Base-by-base conservation (phyloP, 2,329 filamentous ascomycete genomes). In the Trichoderma polysporum region DNA sequence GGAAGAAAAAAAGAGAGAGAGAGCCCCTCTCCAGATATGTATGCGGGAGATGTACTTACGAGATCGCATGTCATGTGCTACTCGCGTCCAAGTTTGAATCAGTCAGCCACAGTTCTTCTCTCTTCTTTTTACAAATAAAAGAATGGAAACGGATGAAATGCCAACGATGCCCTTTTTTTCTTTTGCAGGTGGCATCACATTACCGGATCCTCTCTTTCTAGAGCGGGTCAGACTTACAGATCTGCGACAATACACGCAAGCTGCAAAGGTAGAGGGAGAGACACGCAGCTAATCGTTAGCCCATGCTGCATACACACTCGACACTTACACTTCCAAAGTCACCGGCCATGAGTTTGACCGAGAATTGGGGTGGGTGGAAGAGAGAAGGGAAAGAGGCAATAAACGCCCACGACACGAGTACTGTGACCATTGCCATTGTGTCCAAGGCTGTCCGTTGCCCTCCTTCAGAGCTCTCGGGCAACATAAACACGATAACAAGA, bases 1-100 rank as follows among this genome's bases (percentile, higher is more conserved):
- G n/a, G 15, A 52, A 45, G 19, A 8, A 57, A n/a, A 15, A 37
- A 10, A 37, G 8, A 27, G 6, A 49, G 13, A 12, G 22, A n/a
- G 22, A 27, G 6, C 54, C 54, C 35, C 37, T 37, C 56, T 59
- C 15, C 37, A 29, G 29, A 58, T 39, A 41, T 19, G 19, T 22
- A 27, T 58, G 53, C 31, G n/a, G 37, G 31, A 27, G 54, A 63
- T 54, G 60, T 65, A 88, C 89, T 84, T 91, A 93, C 91, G 83
- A 92, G 89, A 85, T 94, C 91, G 85, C 92, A 94, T 78, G 91
- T 94, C 91, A 94, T 94, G 87, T 94, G 92, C 91, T 93, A 81
- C 66, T 69, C 69, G 67, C 47, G 69, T 66, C 56, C 63, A 68
- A 67, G 68, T 73, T 68, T 41, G 22, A 70, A 41, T 60, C 67